phyloP scores from a whole-genome alignment of 495 filamentous ascomycete genomes.

The Umbilicaria muhlenbergii region DNA sequence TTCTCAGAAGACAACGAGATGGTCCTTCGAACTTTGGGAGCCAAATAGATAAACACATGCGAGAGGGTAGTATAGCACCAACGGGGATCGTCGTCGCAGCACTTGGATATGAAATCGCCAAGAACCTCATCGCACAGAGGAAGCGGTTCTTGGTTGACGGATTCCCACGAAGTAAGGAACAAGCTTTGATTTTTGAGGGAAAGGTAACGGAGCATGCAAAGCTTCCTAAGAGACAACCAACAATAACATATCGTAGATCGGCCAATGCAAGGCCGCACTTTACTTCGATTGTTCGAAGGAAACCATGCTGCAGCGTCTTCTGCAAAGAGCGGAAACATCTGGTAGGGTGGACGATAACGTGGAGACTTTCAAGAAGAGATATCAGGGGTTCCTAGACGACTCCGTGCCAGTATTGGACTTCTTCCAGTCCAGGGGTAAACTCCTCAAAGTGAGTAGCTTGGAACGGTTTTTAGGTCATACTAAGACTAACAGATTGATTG shows the following conservation, averaged over 20 bases:
- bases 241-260: background rate
- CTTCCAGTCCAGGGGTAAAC: no score
- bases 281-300: background rate
- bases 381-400: background rate
- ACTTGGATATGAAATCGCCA: constrained; percentile 5
- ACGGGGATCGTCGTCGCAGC: constrained; percentile 7
- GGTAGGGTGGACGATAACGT: constrained; percentile 4
- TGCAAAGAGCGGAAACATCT: constrained; percentile 1
- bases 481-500: no score
- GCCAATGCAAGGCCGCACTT: constrained; percentile 1
- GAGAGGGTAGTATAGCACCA: constrained; percentile 14
- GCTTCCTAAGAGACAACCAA: constrained; percentile 1
- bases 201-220: constrained; percentile 8
- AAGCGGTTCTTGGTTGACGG: constrained; percentile 20
- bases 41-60: constrained; percentile 10
- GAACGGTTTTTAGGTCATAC: no score
- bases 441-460: no score
- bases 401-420: no score
- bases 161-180: constrained; percentile 22
- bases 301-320: background rate
- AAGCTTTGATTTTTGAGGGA: constrained; percentile 15
- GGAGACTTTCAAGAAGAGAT: constrained; percentile 3
- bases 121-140: constrained; percentile 6
- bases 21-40: background rate
- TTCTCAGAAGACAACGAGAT: constrained; percentile 13